Conservation (phyloP, 2,329 filamentous ascomycete genomes). For the Triangularia verruculosa region DNA sequence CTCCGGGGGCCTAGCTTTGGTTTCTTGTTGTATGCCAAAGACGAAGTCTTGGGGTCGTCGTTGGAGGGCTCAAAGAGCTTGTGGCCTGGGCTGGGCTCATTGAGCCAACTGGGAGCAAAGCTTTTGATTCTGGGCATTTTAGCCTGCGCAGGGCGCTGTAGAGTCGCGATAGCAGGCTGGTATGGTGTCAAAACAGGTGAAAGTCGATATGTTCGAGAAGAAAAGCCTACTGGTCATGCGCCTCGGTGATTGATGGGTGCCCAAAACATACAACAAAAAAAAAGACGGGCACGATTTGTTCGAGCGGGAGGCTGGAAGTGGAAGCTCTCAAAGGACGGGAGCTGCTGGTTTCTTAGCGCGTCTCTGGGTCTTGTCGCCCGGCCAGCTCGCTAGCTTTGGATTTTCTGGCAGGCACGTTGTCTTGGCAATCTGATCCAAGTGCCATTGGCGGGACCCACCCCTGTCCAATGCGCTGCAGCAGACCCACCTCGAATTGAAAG, state of each 20-base stretch:
- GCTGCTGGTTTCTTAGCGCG: slow-evolving; percentile 9
- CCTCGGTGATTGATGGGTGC: neutral
- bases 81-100: slow-evolving; percentile 71
- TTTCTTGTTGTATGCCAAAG: slow-evolving; percentile 41
- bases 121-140: slow-evolving; percentile 81
- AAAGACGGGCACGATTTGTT: neutral
- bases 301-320: neutral
- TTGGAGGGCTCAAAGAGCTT: slow-evolving; percentile 64
- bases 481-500: neutral
- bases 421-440: slow-evolving; percentile 1
- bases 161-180: neutral
- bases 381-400: neutral
- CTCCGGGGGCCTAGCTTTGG: slow-evolving; percentile 49
- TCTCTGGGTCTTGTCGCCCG: neutral
- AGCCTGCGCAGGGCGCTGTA: neutral
- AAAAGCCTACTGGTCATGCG: neutral
- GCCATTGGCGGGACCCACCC: neutral
- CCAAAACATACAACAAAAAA: neutral
- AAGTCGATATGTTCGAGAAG: neutral
- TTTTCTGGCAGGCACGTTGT: slow-evolving; percentile 4
- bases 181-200: neutral
- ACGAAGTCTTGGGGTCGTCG: slow-evolving; percentile 33
- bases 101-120: slow-evolving; percentile 86
- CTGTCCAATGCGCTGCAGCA: neutral
- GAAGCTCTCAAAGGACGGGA: neutral